Conservation (phyloP, 192 early-diverging fungal genomes). For the Lobulomyces angularis region DNA sequence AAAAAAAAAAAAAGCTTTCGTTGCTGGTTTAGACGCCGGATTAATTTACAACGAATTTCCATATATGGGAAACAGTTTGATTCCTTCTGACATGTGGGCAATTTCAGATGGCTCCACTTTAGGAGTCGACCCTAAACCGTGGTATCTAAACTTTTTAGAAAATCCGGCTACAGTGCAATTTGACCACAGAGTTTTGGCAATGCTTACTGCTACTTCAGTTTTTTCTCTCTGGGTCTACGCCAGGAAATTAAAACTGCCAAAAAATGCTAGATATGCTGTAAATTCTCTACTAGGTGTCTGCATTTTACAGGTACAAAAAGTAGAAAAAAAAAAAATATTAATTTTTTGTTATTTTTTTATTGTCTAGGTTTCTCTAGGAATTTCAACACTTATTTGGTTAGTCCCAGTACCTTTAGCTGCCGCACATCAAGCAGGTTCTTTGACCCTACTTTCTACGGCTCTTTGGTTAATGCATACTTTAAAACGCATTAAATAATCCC, state of each 20-base stretch:
- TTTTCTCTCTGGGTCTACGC: constrained; percentile 64
- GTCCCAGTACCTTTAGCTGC: constrained; percentile 88
- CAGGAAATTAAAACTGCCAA: constrained; percentile 58
- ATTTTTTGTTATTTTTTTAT: constrained; percentile 12
- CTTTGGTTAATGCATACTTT: constrained; percentile 64
- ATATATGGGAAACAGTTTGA: constrained; percentile 73
- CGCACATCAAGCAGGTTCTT: constrained; percentile 86
- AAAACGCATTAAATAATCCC: constrained; percentile 25
- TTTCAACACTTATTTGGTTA: constrained; percentile 81
- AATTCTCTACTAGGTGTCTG: constrained; percentile 66
- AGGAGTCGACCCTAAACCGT: constrained; percentile 41
- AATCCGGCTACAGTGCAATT: constrained; percentile 93
- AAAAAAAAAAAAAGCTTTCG: constrained; percentile 58
- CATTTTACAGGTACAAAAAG: constrained; percentile 13
- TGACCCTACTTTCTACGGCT: constrained; percentile 71
- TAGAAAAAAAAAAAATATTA: background rate
- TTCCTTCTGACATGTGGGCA: constrained; percentile 54
- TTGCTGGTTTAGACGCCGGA: constrained; percentile 93
- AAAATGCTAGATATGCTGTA: constrained; percentile 48
- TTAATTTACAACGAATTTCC: constrained; percentile 97
- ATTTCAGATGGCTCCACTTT: constrained; percentile 27
- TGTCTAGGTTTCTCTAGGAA: constrained; percentile 78
- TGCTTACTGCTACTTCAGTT: constrained; percentile 62
- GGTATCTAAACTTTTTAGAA: constrained; percentile 82
- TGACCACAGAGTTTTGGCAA: constrained; percentile 82